Evolutionary conservation across 2,329 filamentous ascomycete genomes (phyloP), one percentile per base, ranked within the genome.

Genomic region (Aspergillus carbonarius): DNA sequence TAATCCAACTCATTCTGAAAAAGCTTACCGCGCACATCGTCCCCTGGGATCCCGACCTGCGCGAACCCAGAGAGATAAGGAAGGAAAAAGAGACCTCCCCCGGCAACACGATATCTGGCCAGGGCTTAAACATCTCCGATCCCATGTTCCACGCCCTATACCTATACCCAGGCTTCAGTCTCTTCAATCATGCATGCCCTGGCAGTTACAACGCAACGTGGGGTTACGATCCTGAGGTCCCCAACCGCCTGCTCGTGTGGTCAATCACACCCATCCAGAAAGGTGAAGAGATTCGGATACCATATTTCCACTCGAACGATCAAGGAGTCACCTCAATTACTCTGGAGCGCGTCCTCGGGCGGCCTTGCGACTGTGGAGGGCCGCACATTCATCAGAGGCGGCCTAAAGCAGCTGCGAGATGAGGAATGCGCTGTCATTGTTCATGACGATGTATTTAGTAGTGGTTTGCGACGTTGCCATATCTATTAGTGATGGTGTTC

Each of bases 21-120:
- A 76, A 75, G 55, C 57, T 76, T 2, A 61, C 73, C 1, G 52
- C 68, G 23, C 69, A 71, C 46, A 70, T 61, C 13, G 60, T 75
- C 3, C 70, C 72, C 0, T 75, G 70, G 70, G 68, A 7, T 59
- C 60, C 7, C 48, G 0, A 12, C 17, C 27, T 30, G n/a, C 37
- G 37, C 39, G 7, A 18, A 27, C 12, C 27, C 7, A 42, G 13
- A 4, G 18, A 7, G 12, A 42, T 40, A n/a, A 32, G 15, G 37
- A 32, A n/a, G 17, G 9, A 44, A 9, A 54, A 32, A 4, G n/a
- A 50, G 17, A 13, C 23, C 48, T 32, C 4, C 7, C n/a, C n/a
- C n/a, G n/a, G n/a, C n/a, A n/a, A n/a, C n/a, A n/a, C n/a, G n/a
- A n/a, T n/a, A n/a, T n/a, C n/a, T n/a, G n/a, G n/a, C n/a, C n/a